Percentiles rank a stretch among this genome's conserved stretches.
phyloP scores from a whole-genome alignment of 768 basidiomycete genomes.

The Lyophyllum atratum region DNA sequence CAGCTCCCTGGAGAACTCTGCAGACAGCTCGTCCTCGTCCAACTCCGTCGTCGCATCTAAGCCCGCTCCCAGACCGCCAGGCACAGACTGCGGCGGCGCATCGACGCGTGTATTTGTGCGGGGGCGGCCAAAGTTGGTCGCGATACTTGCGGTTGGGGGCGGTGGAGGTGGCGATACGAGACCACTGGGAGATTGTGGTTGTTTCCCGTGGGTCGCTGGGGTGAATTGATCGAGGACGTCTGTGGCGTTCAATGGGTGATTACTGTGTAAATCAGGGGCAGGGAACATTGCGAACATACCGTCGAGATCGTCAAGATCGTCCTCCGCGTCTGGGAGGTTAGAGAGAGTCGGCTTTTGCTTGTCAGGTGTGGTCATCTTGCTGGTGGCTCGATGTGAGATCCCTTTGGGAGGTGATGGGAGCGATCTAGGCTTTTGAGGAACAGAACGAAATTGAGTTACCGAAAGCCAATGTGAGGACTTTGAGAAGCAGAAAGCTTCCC shows the following conservation, averaged over 20 bases:
- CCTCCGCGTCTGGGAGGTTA: slow-evolving; percentile 32
- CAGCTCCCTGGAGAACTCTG: slow-evolving; percentile 48
- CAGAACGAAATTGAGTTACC: too few species aligned
- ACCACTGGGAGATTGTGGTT: slow-evolving; percentile 9
- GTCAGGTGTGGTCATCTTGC: slow-evolving; percentile 9
- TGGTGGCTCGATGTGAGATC: background rate
- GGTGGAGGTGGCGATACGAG: slow-evolving; percentile 32
- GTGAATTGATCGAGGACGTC: slow-evolving; percentile 52
- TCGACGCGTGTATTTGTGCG: slow-evolving; percentile 53
- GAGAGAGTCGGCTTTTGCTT: slow-evolving; percentile 16
- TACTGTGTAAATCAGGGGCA: background rate
- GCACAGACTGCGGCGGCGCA: slow-evolving; percentile 37
- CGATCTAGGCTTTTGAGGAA: background rate
- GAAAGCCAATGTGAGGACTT: too few species aligned
- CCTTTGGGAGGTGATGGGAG: background rate
- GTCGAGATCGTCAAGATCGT: slow-evolving; percentile 74
- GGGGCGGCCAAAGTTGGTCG: slow-evolving; percentile 34
- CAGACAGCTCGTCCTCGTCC: slow-evolving; percentile 42
- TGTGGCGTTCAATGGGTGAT: slow-evolving; percentile 4
- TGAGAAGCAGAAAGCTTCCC: too few species aligned
- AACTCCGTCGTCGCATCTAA: slow-evolving; percentile 30
- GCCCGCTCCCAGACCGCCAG: slow-evolving; percentile 28
- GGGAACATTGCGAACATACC: slow-evolving; percentile 27
- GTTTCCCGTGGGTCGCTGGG: slow-evolving; percentile 12
- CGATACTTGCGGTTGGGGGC: slow-evolving; percentile 29